Conservation (phyloP, 305 asterid genomes). For the Fraxinus xanthoxyloides region DNA sequence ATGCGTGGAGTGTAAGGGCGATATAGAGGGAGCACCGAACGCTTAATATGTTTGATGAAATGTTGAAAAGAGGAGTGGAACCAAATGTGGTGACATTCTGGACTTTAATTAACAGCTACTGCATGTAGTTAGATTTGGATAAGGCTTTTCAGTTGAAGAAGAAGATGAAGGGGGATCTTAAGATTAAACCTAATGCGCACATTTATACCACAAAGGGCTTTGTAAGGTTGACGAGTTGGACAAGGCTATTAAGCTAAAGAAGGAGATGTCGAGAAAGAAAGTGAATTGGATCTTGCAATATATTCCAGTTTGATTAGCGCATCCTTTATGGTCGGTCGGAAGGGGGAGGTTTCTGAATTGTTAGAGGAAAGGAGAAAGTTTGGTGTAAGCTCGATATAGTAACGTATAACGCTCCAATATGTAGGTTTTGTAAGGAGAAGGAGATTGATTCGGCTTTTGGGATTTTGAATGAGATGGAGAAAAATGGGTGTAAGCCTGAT, state of each 20-base stretch:
- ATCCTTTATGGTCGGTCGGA: conserved; percentile 47
- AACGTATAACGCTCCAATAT: conserved; percentile 59
- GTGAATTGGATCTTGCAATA: conserved; percentile 54
- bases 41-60: conserved; percentile 52
- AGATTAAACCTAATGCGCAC: conserved; percentile 46
- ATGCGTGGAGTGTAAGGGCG: conserved; percentile 38
- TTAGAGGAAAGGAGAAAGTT: conserved; percentile 52
- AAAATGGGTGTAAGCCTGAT: conserved; percentile 56
- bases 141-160: conserved; percentile 52
- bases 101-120: conserved; percentile 60
- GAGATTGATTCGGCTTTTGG: conserved; percentile 57
- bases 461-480: conserved; percentile 57
- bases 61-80: conserved; percentile 49
- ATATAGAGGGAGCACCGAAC: conserved; percentile 34
- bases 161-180: conserved; percentile 51
- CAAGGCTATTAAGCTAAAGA: conserved; percentile 49
- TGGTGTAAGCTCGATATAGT: conserved; percentile 57
- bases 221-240: conserved; percentile 38
- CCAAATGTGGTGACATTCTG: conserved; percentile 70
- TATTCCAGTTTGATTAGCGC: conserved; percentile 66
- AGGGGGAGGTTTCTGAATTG: conserved; percentile 38
- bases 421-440: conserved; percentile 54
- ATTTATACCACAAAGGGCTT: conserved; percentile 58
- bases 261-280: conserved; percentile 58
- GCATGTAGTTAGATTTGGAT: conserved; percentile 33